Evolutionary conservation across 495 filamentous ascomycete species (phyloP).

Genomic region (Xylaria flabelliformis): DNA sequence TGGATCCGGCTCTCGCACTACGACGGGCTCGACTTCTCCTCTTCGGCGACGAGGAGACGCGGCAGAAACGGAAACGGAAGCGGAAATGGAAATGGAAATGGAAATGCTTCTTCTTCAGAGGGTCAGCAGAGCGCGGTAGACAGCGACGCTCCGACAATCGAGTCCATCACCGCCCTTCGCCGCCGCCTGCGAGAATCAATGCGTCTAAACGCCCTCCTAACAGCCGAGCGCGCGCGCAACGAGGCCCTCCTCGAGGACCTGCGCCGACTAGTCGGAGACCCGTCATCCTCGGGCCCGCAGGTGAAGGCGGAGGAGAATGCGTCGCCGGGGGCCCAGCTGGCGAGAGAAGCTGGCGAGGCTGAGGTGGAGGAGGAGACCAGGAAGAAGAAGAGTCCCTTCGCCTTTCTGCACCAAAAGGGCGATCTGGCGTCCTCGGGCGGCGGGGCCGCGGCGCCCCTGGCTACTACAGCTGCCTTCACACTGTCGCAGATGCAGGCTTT

Average conservation of each 20-base stretch:
- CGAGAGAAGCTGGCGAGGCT: slow-evolving; percentile 31
- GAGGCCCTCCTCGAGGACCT: slow-evolving; percentile 72
- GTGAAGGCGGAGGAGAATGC: slow-evolving; percentile 39
- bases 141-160: slow-evolving; percentile 58
- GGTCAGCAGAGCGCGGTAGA: not conserved
- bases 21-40: slow-evolving; percentile 57
- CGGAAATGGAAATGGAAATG: slow-evolving; percentile 7
- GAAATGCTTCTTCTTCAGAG: not conserved
- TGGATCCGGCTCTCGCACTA: slow-evolving; percentile 90
- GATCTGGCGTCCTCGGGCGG: slow-evolving; percentile 49
- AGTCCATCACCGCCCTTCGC: slow-evolving; percentile 72
- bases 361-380: slow-evolving; percentile 18
- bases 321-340: slow-evolving; percentile 33
- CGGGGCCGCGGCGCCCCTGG: slow-evolving; percentile 59
- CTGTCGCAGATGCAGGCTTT: slow-evolving; percentile 82
- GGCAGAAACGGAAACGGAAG: slow-evolving; percentile 18
- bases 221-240: slow-evolving; percentile 78
- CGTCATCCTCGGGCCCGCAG: slow-evolving; percentile 12
- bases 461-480: slow-evolving; percentile 79
- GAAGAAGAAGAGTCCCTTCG: slow-evolving; percentile 47
- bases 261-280: slow-evolving; percentile 58
- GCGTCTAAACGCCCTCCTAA: slow-evolving; percentile 76
- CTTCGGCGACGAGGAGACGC: slow-evolving; percentile 21
- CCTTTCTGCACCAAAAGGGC: slow-evolving; percentile 56
- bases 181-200: slow-evolving; percentile 80